These are phyloP conservation scores for Macrophomina tecta DNA, from an alignment of 2,329 filamentous ascomycete species.

Conservation along the genomic window DNA sequence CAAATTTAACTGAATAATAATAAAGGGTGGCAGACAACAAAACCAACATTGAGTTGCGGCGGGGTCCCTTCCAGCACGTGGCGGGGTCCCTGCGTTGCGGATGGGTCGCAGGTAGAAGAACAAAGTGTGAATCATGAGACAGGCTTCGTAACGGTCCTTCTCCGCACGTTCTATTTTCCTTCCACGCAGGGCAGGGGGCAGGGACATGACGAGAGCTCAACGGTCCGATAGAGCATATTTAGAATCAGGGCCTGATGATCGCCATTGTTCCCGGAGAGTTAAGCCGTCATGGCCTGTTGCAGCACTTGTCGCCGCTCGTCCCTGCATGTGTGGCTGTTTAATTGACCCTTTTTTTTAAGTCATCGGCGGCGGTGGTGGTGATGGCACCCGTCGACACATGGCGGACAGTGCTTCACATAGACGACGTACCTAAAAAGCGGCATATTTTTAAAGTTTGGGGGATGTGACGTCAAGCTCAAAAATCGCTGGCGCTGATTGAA, in stretches of 20 bases:
- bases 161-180: background rate
- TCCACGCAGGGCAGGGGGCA: background rate
- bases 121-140: no score
- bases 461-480: background rate
- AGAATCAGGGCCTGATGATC: background rate
- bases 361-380: background rate
- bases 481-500: background rate
- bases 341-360: no score
- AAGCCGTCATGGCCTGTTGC: background rate
- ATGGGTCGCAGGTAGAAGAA: no score
- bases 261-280: background rate
- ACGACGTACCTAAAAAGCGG: background rate
- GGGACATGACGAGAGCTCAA: background rate
- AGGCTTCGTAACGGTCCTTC: background rate
- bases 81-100: no score
- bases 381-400: background rate
- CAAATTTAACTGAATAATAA: background rate
- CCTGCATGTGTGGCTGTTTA: background rate
- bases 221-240: background rate
- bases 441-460: background rate
- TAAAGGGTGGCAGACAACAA: background rate
- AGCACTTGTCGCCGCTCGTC: background rate
- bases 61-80: no score
- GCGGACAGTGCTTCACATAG: background rate
- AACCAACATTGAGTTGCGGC: no score